Conservation (phyloP, 495 filamentous ascomycete species). For the Annulohypoxylon maeteangense region DNA sequence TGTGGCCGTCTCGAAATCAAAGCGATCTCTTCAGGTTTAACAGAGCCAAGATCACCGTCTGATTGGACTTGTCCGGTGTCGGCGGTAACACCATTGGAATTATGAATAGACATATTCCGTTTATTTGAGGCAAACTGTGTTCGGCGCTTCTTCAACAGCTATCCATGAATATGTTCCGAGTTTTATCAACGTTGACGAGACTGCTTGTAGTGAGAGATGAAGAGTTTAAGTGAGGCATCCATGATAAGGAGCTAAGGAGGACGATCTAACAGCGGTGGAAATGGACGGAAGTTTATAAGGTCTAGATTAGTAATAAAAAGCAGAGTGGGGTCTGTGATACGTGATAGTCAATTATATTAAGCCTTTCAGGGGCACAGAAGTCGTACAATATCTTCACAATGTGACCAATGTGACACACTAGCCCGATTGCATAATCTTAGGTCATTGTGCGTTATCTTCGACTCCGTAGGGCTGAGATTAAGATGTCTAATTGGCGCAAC, state of each 20-base stretch:
- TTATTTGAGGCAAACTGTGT: not conserved
- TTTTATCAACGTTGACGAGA: not conserved
- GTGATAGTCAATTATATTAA: conserved; percentile 2
- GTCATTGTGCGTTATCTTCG: conserved; percentile 21
- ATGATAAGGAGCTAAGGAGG: not conserved
- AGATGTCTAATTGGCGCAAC: not conserved
- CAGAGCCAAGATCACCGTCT: conserved; percentile 4
- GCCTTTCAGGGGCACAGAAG: not conserved
- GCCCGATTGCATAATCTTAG: conserved; percentile 26
- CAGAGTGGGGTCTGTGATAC: conserved; percentile 13
- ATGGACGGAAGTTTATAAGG: not conserved
- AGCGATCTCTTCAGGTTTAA: conserved; percentile 52
- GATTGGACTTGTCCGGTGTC: conserved; percentile 8
- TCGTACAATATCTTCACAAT: not conserved
- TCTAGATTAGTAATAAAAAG: conserved; percentile 18
- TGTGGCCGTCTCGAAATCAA: conserved; percentile 37
- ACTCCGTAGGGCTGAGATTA: conserved; percentile 2
- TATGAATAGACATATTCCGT: conserved; percentile 25
- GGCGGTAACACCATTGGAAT: conserved; percentile 13
- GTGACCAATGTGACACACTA: conserved; percentile 26
- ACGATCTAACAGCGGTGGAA: not conserved
- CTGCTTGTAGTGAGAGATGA: not conserved
- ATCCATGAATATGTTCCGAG: not conserved
- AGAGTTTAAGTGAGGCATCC: not conserved
- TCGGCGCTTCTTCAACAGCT: not conserved